These are phyloP conservation scores for Paraleonurus japonicus DNA, from an alignment of 257 asterid species.

Conservation along the genomic window DNA sequence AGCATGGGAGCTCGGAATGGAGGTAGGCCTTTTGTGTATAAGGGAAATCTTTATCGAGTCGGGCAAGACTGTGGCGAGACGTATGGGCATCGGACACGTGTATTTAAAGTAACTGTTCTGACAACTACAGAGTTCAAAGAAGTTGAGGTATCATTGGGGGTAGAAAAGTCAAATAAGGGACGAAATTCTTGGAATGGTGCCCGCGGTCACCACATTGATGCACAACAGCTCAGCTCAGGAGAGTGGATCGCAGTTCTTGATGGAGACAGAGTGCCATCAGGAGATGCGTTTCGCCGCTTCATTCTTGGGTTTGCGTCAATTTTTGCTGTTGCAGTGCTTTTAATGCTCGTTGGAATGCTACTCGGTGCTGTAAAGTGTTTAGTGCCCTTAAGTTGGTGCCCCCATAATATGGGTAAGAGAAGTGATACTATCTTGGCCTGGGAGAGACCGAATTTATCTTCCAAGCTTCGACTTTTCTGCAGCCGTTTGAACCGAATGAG, in stretches of 20 bases:
- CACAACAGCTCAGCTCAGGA: slow-evolving; percentile 75
- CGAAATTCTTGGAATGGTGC: slow-evolving; percentile 91
- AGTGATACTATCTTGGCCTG: slow-evolving; percentile 59
- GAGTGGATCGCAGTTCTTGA: slow-evolving; percentile 85
- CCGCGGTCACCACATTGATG: slow-evolving; percentile 88
- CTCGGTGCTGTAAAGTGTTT: slow-evolving; percentile 70
- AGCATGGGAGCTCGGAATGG: slow-evolving; percentile 93
- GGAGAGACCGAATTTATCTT: slow-evolving; percentile 63
- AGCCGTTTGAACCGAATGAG: slow-evolving; percentile 70
- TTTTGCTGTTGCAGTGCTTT: slow-evolving; percentile 49
- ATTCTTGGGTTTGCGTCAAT: slow-evolving; percentile 60
- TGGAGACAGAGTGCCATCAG: slow-evolving; percentile 86
- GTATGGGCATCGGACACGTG: slow-evolving; percentile 65
- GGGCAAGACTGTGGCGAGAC: slow-evolving; percentile 95
- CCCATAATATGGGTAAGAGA: slow-evolving; percentile 75
- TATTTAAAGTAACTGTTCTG: slow-evolving; percentile 60
- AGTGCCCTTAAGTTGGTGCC: slow-evolving; percentile 93
- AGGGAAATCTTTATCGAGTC: slow-evolving; percentile 67
- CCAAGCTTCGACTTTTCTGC: slow-evolving; percentile 59
- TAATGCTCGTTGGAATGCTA: slow-evolving; percentile 64
- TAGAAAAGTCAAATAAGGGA: slow-evolving; percentile 60
- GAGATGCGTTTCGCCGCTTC: slow-evolving; percentile 61
- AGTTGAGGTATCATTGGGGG: slow-evolving; percentile 66
- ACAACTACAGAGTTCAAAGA: slow-evolving; percentile 67
- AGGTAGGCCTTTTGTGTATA: slow-evolving; percentile 77